These are phyloP conservation scores for Cryptococcus sp. DNA, from an alignment of 1,284 basidiomycete species.

Conservation along the genomic window DNA sequence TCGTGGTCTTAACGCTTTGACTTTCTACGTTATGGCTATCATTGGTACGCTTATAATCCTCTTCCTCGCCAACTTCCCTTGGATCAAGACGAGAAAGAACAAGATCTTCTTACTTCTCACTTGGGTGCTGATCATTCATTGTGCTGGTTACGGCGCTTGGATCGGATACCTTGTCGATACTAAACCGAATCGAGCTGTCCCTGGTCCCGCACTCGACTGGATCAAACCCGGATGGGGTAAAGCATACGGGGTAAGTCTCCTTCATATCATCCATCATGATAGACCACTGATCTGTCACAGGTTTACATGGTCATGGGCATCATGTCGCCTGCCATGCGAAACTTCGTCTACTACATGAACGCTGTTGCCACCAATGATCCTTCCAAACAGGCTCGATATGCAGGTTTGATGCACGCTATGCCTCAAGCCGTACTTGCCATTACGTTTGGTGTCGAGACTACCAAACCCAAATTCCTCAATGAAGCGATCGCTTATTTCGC, in stretches of 20 bases:
- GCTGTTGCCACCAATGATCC: conserved; percentile 4
- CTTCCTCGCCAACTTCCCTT: neutral
- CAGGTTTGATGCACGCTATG: conserved; percentile 6
- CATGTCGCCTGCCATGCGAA: neutral
- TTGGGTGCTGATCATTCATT: neutral
- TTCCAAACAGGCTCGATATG: conserved; percentile 2
- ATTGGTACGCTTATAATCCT: neutral
- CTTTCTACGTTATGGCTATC: conserved; percentile 1
- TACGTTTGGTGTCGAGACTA: conserved; percentile 5
- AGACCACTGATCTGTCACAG: neutral
- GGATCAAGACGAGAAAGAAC: neutral
- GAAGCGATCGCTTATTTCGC: neutral
- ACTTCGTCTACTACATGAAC: conserved; percentile 3
- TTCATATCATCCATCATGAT: neutral
- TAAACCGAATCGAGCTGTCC: neutral
- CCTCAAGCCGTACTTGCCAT: conserved; percentile 1
- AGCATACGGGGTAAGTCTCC: neutral
- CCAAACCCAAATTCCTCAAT: conserved; percentile 3
- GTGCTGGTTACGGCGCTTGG: conserved; percentile 2
- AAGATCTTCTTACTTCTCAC: neutral
- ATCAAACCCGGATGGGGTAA: neutral
- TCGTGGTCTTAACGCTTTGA: neutral
- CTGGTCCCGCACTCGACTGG: conserved; percentile 4
- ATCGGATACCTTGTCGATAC: neutral
- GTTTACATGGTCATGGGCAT: conserved; percentile 3